Percentiles rank a stretch among this genome's conserved stretches.
These are phyloP conservation scores for Candida verbasci DNA, from an alignment of 805 yeast genomes.

Conservation along the genomic window DNA sequence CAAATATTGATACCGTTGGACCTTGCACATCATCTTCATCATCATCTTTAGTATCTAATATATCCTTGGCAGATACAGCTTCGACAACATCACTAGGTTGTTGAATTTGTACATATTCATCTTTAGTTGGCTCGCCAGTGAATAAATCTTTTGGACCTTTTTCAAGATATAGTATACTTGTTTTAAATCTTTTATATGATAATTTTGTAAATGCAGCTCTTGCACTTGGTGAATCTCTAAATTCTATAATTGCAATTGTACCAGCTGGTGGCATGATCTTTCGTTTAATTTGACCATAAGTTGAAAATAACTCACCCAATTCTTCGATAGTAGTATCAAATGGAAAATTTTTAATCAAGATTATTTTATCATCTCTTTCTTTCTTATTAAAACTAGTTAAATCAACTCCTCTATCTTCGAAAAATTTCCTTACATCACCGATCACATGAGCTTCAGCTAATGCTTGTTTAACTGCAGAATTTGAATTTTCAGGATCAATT, in stretches of 20 bases:
- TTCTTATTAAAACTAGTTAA: slow-evolving; percentile 59
- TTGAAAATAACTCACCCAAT: slow-evolving; percentile 73
- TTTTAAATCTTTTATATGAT: slow-evolving; percentile 83
- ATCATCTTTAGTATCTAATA: slow-evolving; percentile 24
- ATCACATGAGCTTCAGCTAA: slow-evolving; percentile 95
- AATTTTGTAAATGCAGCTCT: slow-evolving; percentile 85
- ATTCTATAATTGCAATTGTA: slow-evolving; percentile 91
- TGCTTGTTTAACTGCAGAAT: slow-evolving; percentile 93
- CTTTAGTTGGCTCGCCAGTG: slow-evolving; percentile 49
- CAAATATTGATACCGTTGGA: slow-evolving; percentile 82
- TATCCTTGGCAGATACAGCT: slow-evolving; percentile 41
- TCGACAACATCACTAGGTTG: slow-evolving; percentile 38
- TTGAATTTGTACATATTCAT: slow-evolving; percentile 23
- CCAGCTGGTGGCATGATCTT: slow-evolving; percentile 95
- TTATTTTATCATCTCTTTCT: slow-evolving; percentile 75
- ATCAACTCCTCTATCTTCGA: slow-evolving; percentile 83
- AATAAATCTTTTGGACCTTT: slow-evolving; percentile 89
- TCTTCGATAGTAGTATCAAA: slow-evolving; percentile 80
- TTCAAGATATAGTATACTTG: slow-evolving; percentile 82
- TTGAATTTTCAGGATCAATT: slow-evolving; percentile 81
- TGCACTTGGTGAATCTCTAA: slow-evolving; percentile 75
- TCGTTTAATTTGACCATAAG: slow-evolving; percentile 75
- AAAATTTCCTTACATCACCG: slow-evolving; percentile 83
- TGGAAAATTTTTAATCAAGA: slow-evolving; percentile 87
- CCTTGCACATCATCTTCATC: slow-evolving; percentile 49